Conservation (phyloP, 2,329 filamentous ascomycete genomes). For the Polytolypa hystricis region DNA sequence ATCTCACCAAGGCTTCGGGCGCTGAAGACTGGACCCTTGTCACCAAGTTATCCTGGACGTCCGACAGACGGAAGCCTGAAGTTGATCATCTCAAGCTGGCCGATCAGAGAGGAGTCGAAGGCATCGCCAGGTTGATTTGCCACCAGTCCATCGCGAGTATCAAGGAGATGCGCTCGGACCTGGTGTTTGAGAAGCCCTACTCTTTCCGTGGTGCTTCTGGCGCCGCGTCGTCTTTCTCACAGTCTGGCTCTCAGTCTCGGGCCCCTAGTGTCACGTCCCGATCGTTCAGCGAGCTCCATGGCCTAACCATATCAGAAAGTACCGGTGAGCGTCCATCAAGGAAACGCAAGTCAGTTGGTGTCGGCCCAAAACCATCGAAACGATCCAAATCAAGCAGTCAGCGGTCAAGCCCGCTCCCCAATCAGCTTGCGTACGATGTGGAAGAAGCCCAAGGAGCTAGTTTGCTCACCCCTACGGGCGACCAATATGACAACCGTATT, state of each 20-base stretch:
- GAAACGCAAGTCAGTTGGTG: too few species aligned
- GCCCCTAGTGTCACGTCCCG: too few species aligned
- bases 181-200: neutral
- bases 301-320: neutral
- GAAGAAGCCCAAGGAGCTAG: too few species aligned
- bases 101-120: conserved; percentile 15
- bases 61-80: conserved; percentile 16
- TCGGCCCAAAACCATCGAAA: too few species aligned
- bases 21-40: conserved; percentile 14
- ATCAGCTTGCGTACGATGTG: conserved; percentile 1
- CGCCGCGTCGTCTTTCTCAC: too few species aligned
- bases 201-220: too few species aligned
- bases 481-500: conserved; percentile 18
- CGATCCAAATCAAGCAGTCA: neutral
- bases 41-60: conserved; percentile 22
- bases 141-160: conserved; percentile 16
- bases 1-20: conserved; percentile 7
- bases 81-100: conserved; percentile 16
- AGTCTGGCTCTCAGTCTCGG: too few species aligned
- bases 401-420: too few species aligned
- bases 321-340: too few species aligned
- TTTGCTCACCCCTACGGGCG: too few species aligned
- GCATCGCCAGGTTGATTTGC: conserved; percentile 17
- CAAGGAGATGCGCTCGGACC: neutral
- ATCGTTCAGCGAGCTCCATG: too few species aligned